Percentiles rank a stretch among this genome's conserved stretches.
These are phyloP conservation scores for Hypoxylon sp. DNA, from an alignment of 2,329 filamentous ascomycete genomes.

Conservation along the genomic window DNA sequence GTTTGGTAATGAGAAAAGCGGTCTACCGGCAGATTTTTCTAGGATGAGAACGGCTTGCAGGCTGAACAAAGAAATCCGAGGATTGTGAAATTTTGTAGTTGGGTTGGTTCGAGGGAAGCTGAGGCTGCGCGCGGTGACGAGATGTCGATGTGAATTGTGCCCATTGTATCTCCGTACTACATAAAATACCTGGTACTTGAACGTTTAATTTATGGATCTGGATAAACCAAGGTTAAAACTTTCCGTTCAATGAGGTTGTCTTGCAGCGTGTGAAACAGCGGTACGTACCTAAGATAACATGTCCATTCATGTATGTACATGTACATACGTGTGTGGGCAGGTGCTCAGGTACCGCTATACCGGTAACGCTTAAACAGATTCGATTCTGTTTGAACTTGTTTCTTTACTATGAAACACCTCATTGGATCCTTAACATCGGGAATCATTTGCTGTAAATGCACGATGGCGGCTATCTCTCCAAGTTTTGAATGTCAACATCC, in stretches of 20 bases:
- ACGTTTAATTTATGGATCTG: conserved; percentile 35
- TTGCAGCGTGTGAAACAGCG: neutral
- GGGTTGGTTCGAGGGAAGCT: conserved; percentile 35
- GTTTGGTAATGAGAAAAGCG: conserved; percentile 9
- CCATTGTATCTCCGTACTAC: conserved; percentile 22
- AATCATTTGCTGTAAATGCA: conserved; percentile 35
- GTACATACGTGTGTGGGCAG: neutral
- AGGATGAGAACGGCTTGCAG: neutral
- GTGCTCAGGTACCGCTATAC: conserved; percentile 8
- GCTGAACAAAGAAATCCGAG: conserved; percentile 19
- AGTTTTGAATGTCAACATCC: conserved; percentile 23
- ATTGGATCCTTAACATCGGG: conserved; percentile 30
- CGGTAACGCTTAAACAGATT: neutral
- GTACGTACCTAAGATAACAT: too few species aligned
- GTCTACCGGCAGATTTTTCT: conserved; percentile 12
- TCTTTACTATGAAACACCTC: conserved; percentile 13
- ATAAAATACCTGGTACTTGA: conserved; percentile 16
- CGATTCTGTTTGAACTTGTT: neutral
- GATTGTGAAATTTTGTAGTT: conserved; percentile 25
- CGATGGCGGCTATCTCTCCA: conserved; percentile 30
- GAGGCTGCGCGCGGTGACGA: conserved; percentile 42
- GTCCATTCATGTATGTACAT: neutral
- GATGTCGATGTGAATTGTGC: conserved; percentile 35
- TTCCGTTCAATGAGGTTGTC: too few species aligned
- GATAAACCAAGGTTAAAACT: conserved; percentile 31